Evolutionary conservation across 169 alveolate species (phyloP).

Genomic region (Plasmodium malariae): DNA sequence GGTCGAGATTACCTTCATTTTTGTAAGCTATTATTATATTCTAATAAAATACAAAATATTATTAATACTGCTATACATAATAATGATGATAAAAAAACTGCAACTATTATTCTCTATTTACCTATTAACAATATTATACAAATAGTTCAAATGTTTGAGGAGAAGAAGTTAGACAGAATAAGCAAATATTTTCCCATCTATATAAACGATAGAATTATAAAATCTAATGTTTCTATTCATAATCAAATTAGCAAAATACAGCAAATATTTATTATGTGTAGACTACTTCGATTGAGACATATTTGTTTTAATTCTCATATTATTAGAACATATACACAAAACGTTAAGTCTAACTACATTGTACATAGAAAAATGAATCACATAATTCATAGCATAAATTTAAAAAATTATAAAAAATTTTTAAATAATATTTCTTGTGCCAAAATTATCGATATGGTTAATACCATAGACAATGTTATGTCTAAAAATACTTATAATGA

Average conservation of each 20-base stretch:
- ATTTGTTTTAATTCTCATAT: slow-evolving; percentile 8
- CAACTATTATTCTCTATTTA: slow-evolving; percentile 18
- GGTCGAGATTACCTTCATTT: slow-evolving; percentile 12
- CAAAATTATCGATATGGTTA: slow-evolving; percentile 54
- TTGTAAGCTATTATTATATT: slow-evolving; percentile 24
- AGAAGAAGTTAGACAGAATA: slow-evolving; percentile 9
- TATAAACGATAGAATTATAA: slow-evolving; percentile 12
- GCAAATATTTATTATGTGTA: slow-evolving; percentile 52
- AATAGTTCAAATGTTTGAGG: slow-evolving; percentile 7
- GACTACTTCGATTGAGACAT: slow-evolving; percentile 16
- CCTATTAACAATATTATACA: slow-evolving; percentile 31
- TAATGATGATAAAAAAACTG: slow-evolving; percentile 8
- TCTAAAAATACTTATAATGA: slow-evolving; percentile 15
- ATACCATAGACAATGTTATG: slow-evolving; percentile 9
- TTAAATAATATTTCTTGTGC: slow-evolving; percentile 39
- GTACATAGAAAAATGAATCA: slow-evolving; percentile 13
- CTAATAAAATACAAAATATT: slow-evolving; percentile 16
- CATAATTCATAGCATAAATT: slow-evolving; percentile 45
- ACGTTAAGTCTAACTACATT: background rate
- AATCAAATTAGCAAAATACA: slow-evolving; percentile 31
- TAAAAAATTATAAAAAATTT: slow-evolving; percentile 36
- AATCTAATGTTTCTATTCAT: background rate
- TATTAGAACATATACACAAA: background rate
- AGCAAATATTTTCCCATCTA: slow-evolving; percentile 19
- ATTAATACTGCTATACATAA: slow-evolving; percentile 9